phyloP scores from a whole-genome alignment of 129 eudicot species.

The carrot (Daucus carota) region DNA sequence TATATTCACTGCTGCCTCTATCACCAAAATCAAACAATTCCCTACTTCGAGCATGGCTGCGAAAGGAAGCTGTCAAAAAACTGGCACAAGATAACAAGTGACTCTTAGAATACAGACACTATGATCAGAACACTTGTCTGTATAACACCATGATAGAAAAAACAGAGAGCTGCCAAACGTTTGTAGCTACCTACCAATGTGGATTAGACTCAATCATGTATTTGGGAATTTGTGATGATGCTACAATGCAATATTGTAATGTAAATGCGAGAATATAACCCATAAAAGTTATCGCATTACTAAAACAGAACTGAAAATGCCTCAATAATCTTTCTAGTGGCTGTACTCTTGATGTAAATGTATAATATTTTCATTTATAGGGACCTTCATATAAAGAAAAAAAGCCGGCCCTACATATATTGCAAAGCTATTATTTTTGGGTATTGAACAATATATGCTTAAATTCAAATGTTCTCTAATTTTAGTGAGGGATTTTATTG shows the following conservation, averaged over 20 bases:
- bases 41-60: slow-evolving; percentile 50
- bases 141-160: not conserved
- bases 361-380: not conserved
- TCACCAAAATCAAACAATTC: slow-evolving; percentile 47
- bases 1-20: slow-evolving; percentile 15
- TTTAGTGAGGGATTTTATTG: not conserved
- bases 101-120: slow-evolving; percentile 2
- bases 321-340: not conserved
- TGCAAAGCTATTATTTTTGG: not conserved
- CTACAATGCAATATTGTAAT: not conserved
- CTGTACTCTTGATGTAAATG: not conserved
- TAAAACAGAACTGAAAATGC: not conserved
- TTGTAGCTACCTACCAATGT: slow-evolving; percentile 1
- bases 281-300: not conserved
- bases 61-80: slow-evolving; percentile 69
- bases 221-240: not conserved
- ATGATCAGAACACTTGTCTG: slow-evolving; percentile 1
- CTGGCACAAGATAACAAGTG: slow-evolving; percentile 42
- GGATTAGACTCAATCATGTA: too few relatives aligned
- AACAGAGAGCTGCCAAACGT: not conserved
- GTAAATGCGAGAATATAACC: not conserved
- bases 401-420: not conserved
- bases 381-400: not conserved
- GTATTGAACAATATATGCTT: not conserved
- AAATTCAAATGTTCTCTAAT: not conserved